Evolutionary conservation across 1,284 basidiomycete species (phyloP), one percentile per base, ranked within the genome.

Genomic region (Gomphus sp.): DNA sequence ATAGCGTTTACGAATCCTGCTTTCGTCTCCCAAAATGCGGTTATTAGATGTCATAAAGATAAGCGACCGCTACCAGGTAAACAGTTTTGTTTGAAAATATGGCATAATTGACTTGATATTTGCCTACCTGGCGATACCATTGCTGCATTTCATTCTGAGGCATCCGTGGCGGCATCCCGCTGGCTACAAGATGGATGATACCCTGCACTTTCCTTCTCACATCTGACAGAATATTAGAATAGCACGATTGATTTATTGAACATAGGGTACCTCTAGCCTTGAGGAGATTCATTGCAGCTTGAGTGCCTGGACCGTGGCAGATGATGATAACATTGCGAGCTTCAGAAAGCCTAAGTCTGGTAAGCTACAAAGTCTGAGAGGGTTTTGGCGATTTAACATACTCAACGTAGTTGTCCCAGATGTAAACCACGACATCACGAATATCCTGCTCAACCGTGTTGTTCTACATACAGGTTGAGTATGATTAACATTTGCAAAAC

Each of bases 341-440:
- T 44, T 77, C 76, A 3, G 85, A 87, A 60, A 93, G 73, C 62
- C 91, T 93, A n/a, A 44, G 18, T 25, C 7, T 28, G 50, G 57
- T 22, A 60, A 33, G 10, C 8, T 34, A 28, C 36, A n/a, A n/a
- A 36, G 45, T 41, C 28, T 47, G 33, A 58, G 41, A 48, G 16
- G 51, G 37, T 47, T 25, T 51, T 10, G 22, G 28, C 9, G 3
- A 49, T 12, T 65, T 28, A 58, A 55, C 61, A 54, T 63, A 93
- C 92, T 90, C 82, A 58, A 97, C 78, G 64, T 93, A 93, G 69
- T 98, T 96, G 72, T 98, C 95, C 96, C 96, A 99, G 3, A 98
- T 70, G 67, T 96, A 96, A 7, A 79, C 76, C 61, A 95, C 70
- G 25, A 93, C 73, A 34, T 89, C 81, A 18, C 53, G 16, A 12